phyloP scores from a whole-genome alignment of 495 filamentous ascomycete species.

The Talaromyces thailandensis region DNA sequence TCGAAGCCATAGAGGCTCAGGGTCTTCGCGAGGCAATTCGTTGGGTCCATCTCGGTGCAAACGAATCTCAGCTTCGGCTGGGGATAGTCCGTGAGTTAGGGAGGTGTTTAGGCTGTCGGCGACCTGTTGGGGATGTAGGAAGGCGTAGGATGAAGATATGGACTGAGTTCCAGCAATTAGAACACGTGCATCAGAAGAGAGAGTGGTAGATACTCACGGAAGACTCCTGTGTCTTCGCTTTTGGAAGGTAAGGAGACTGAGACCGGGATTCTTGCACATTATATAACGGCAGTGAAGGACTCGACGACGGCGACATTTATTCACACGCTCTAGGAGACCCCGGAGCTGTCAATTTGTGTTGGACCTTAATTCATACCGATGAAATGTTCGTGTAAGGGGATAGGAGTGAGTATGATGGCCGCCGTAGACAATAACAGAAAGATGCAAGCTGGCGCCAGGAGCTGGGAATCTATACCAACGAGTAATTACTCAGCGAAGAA shows the following conservation, averaged over 20 bases:
- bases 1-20: constrained; percentile 87
- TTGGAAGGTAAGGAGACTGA: constrained; percentile 26
- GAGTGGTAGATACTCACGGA: constrained; percentile 1
- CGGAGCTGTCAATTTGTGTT: constrained; percentile 5
- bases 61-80: constrained; percentile 69
- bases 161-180: constrained; percentile 24
- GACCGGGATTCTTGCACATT: constrained; percentile 33
- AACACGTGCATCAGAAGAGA: not conserved
- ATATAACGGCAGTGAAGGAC: constrained; percentile 40
- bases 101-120: constrained; percentile 77
- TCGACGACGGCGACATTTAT: constrained; percentile 52
- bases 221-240: constrained; percentile 8
- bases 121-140: constrained; percentile 65
- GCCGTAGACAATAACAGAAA: not conserved
- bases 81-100: constrained; percentile 66
- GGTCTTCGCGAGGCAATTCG: constrained; percentile 86
- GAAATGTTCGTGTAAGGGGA: not conserved
- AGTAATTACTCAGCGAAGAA: not conserved
- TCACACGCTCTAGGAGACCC: constrained; percentile 31
- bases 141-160: constrained; percentile 50
- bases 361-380: constrained; percentile 20
- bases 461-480: not conserved
- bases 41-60: constrained; percentile 79
- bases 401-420: not conserved
- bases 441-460: not conserved